Evolutionary conservation across 2,329 filamentous ascomycete species (phyloP), one percentile per base, ranked within the genome.

Genomic region (Fusarium sp.): DNA sequence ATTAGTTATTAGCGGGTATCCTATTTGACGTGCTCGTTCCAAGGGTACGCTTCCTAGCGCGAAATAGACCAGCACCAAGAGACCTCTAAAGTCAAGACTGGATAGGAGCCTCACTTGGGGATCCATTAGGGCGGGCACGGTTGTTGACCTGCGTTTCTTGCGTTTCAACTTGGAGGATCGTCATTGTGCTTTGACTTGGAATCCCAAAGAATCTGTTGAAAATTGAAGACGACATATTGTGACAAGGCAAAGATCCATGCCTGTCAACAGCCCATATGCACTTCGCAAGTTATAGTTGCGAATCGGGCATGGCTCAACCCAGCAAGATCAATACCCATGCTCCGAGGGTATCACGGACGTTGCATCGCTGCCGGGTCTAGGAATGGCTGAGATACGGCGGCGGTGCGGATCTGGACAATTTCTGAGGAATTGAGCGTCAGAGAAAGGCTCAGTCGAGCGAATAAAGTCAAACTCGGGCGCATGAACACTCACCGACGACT

Each of bases 361-460:
- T 70, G 72, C 65, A 78, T 70, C 35, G 71, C 72, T 22, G 75
- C 71, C 11, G 81, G 81, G 43, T 84, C 79, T 9, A 84, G 73
- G 48, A 84, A 84, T 6, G 83, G 83, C 64, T 84, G 82, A 10
- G 80, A 67, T 20, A 79, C 75, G 11, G 76, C 73, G 8, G 73
- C 64, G 18, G 77, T 80, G 59, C 81, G 78, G 68, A 83, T 77
- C 29, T 67, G 76, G 7, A 79, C 33, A 41, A 71, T 64, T 22
- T 79, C 81, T 83, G 33, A 16, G 18, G 27, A 41, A 20, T 24
- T 39, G 10, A 66, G 59, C 27, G 57, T 70, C 14, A 65, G 67
- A 52, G 61, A 33, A 35, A 31, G 24, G 14, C 13, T 8, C 14
- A 24, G 50, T 31, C 29, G 11, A 33, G 20, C 41, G 29, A 45